phyloP scores from a whole-genome alignment of 495 filamentous ascomycete genomes.

The Xylaria grammica region DNA sequence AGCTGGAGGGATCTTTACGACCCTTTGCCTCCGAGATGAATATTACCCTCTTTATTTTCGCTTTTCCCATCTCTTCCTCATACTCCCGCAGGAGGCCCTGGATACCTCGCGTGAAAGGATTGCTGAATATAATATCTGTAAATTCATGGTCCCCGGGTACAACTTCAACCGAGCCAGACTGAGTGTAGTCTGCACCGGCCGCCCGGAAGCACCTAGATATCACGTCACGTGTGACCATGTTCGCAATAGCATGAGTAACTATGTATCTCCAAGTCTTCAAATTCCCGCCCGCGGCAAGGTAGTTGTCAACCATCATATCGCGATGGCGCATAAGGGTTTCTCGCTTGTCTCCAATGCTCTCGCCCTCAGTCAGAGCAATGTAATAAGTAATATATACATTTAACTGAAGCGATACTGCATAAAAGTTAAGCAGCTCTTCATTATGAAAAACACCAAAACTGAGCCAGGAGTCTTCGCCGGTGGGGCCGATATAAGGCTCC shows the following conservation, averaged over 20 bases:
- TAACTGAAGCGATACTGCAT: constrained; percentile 2
- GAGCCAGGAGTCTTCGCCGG: neutral
- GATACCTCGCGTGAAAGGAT: constrained; percentile 12
- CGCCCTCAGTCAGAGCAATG: neutral
- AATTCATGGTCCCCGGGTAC: neutral
- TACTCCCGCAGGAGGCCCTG: constrained; percentile 3
- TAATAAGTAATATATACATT: neutral
- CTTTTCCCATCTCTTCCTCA: neutral
- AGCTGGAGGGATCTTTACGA: too few species aligned
- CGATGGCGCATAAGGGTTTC: neutral
- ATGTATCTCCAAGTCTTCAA: constrained; percentile 8
- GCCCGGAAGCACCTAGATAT: neutral
- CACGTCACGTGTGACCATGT: neutral
- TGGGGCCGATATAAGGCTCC: neutral
- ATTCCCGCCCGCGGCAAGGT: constrained; percentile 10
- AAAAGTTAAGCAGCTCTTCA: neutral
- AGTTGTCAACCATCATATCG: constrained; percentile 20
- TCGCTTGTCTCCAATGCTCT: neutral
- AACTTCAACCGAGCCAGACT: neutral
- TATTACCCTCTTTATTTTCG: constrained; percentile 12
- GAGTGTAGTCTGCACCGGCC: neutral
- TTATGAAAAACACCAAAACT: neutral
- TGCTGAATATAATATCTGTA: neutral
- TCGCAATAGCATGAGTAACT: neutral
- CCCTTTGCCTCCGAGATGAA: constrained; percentile 8